phyloP scores from a whole-genome alignment of 192 early-diverging fungal species.

The Entomortierella chlamydospora region DNA sequence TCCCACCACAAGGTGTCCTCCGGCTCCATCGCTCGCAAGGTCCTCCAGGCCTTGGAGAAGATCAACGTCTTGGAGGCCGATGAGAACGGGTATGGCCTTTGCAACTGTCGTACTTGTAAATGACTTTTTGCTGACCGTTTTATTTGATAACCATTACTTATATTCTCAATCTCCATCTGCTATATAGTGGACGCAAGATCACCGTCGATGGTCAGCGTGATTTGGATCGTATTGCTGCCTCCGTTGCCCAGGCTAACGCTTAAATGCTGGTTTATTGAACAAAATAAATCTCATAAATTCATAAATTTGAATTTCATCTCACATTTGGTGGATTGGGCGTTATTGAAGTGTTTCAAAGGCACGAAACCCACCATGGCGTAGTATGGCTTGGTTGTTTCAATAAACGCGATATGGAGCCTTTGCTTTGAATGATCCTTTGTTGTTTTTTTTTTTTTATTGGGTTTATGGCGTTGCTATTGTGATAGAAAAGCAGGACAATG shows the following conservation, averaged over 20 bases:
- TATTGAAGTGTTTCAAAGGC: too few species aligned
- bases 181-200: slow-evolving; percentile 90
- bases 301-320: not conserved
- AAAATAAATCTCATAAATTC: slow-evolving; percentile 19
- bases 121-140: too few species aligned
- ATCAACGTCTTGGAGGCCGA: slow-evolving; percentile 97
- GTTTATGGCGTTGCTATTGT: too few species aligned
- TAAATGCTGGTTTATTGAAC: slow-evolving; percentile 36
- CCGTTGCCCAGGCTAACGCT: slow-evolving; percentile 51
- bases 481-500: too few species aligned
- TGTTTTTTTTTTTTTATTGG: too few species aligned
- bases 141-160: not conserved
- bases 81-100: slow-evolving; percentile 72
- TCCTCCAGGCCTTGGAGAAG: slow-evolving; percentile 98
- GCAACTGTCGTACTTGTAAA: not conserved
- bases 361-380: too few species aligned
- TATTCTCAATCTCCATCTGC: slow-evolving; percentile 11
- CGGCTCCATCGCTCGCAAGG: slow-evolving; percentile 95
- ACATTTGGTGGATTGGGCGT: not conserved
- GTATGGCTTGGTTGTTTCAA: too few species aligned
- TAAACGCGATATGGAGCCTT: too few species aligned
- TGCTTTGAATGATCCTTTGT: too few species aligned
- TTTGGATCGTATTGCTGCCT: slow-evolving; percentile 94
- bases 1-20: slow-evolving; percentile 90
- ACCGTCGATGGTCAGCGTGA: slow-evolving; percentile 97